phyloP scores from a whole-genome alignment of 257 asterid genomes.

The Ocimum tenuiflorum region DNA sequence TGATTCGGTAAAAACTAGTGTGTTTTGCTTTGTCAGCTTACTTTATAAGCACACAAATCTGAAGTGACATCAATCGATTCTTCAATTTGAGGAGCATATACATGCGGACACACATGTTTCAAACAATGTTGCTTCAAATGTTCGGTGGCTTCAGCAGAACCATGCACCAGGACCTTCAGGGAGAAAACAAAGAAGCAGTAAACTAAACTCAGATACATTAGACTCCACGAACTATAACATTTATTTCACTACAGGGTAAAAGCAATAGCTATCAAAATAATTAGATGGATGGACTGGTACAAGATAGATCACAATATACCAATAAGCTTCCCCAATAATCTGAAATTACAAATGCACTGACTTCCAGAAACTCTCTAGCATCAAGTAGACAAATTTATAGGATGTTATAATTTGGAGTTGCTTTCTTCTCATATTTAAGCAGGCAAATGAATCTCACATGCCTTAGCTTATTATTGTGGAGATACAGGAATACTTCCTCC shows the following conservation, averaged over 20 bases:
- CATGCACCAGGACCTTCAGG: conserved; percentile 90
- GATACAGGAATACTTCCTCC: background rate
- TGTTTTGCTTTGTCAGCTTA: conserved; percentile 14
- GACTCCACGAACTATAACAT: background rate
- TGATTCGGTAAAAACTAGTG: background rate
- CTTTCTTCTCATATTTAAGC: conserved; percentile 9
- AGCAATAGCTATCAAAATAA: background rate
- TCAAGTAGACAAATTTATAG: background rate
- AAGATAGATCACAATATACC: background rate
- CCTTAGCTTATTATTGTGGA: background rate
- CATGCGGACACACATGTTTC: conserved; percentile 77
- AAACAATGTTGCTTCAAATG: conserved; percentile 88
- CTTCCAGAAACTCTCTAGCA: background rate
- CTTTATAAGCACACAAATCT: conserved; percentile 97
- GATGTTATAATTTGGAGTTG: conserved; percentile 5
- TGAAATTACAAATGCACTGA: background rate
- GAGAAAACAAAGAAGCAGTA: conserved; percentile 18
- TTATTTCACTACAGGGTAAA: background rate
- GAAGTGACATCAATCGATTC: conserved; percentile 97
- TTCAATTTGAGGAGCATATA: conserved; percentile 90
- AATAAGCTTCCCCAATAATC: background rate
- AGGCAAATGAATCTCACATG: background rate
- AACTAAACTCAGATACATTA: conserved; percentile 4
- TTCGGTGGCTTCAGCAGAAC: conserved; percentile 99
- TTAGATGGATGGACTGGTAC: background rate